Conservation (phyloP, 495 filamentous ascomycete species). For the Tuber aestivum region DNA sequence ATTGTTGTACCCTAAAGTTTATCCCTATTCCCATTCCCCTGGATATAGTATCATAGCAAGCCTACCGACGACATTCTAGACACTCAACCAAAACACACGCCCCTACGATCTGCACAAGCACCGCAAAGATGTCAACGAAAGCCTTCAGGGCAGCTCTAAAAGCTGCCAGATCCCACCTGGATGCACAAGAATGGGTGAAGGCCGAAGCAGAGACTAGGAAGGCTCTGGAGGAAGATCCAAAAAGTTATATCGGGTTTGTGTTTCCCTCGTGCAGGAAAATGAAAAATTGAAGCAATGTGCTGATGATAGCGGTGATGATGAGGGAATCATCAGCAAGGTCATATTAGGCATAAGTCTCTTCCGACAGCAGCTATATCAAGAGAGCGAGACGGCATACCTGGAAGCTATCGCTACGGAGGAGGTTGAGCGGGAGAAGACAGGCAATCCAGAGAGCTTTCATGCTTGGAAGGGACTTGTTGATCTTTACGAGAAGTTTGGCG, state of each 20-base stretch:
- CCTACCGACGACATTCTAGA: background rate
- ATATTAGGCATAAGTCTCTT: slow-evolving; percentile 77
- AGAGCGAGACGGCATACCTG: slow-evolving; percentile 70
- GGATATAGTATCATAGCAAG: background rate
- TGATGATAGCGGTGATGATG: background rate
- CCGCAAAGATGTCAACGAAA: slow-evolving; percentile 49
- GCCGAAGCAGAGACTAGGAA: slow-evolving; percentile 62
- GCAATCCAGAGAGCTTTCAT: slow-evolving; percentile 46
- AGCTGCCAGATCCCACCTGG: slow-evolving; percentile 70
- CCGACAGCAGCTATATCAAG: slow-evolving; percentile 61
- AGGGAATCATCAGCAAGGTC: slow-evolving; percentile 54
- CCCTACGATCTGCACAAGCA: background rate
- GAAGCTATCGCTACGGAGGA: slow-evolving; percentile 58
- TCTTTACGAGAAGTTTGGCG: slow-evolving; percentile 67
- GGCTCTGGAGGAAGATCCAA: slow-evolving; percentile 63
- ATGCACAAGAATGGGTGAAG: slow-evolving; percentile 70
- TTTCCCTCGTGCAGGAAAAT: background rate
- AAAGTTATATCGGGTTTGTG: slow-evolving; percentile 71
- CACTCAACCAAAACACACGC: background rate
- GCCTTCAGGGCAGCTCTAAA: slow-evolving; percentile 68
- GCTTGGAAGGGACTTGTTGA: slow-evolving; percentile 89
- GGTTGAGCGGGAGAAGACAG: slow-evolving; percentile 50
- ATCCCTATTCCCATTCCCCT: background rate
- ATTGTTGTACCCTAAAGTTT: background rate
- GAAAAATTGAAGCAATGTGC: background rate